Evolutionary conservation across 2,329 filamentous ascomycete genomes (phyloP).

Genomic region (Aspergillus hortae): DNA sequence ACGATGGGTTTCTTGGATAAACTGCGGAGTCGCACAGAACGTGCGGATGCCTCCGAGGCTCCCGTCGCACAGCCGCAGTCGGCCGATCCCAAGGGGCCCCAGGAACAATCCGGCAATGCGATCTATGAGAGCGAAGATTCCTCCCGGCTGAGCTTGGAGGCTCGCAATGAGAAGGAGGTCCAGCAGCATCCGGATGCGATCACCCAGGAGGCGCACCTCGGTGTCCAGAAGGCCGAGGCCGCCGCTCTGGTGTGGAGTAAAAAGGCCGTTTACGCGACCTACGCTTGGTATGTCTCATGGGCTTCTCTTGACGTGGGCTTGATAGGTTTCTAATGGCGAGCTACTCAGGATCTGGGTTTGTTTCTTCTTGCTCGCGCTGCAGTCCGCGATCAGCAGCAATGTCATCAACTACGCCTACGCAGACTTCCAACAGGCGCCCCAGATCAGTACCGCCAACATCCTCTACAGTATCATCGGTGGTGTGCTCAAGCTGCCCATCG

Average conservation of each 20-base stretch:
- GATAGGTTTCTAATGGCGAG: neutral
- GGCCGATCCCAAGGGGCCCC: neutral
- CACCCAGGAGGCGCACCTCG: conserved; percentile 31
- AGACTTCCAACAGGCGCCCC: conserved; percentile 50
- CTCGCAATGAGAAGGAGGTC: conserved; percentile 27
- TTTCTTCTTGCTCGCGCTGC: conserved; percentile 45
- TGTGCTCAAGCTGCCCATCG: conserved; percentile 58
- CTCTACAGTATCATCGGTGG: conserved; percentile 56
- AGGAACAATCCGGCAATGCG: neutral
- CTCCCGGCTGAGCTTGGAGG: conserved; percentile 22
- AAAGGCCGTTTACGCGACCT: conserved; percentile 26
- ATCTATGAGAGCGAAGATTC: conserved; percentile 15
- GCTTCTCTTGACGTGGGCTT: neutral
- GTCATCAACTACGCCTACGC: conserved; percentile 51
- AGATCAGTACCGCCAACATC: conserved; percentile 50
- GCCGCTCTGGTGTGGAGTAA: conserved; percentile 45
- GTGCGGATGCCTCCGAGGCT: neutral
- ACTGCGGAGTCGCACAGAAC: neutral
- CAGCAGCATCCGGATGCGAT: conserved; percentile 19
- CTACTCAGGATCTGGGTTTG: conserved; percentile 42
- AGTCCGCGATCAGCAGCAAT: conserved; percentile 39
- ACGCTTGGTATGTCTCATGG: conserved; percentile 27
- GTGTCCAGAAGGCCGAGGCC: conserved; percentile 48
- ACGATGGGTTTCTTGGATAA: conserved; percentile 3
- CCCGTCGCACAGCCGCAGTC: neutral